Evolutionary conservation across 768 basidiomycete species (phyloP).

Genomic region (Tephrocybe sp.): DNA sequence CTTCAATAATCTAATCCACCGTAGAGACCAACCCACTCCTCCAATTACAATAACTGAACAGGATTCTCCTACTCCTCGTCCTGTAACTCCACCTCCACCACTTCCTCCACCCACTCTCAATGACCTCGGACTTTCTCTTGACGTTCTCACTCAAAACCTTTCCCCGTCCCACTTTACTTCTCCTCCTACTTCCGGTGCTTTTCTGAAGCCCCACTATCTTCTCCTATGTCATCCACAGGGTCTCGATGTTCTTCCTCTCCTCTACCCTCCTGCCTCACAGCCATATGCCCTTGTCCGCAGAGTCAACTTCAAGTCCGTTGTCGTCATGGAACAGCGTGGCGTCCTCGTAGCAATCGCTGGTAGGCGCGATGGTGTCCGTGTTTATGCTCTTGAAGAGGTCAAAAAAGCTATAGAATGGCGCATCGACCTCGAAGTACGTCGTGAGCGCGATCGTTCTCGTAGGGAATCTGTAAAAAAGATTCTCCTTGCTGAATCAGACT

Average conservation of each 20-base stretch:
- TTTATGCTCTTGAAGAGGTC: slow-evolving; percentile 85
- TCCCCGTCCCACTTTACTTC: slow-evolving; percentile 76
- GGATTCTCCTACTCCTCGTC: slow-evolving; percentile 51
- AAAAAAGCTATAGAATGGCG: slow-evolving; percentile 87
- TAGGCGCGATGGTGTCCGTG: slow-evolving; percentile 80
- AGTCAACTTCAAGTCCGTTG: slow-evolving; percentile 82
- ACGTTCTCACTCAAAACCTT: slow-evolving; percentile 62
- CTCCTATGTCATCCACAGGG: slow-evolving; percentile 85
- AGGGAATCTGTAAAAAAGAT: slow-evolving; percentile 64
- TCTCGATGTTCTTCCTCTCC: slow-evolving; percentile 78
- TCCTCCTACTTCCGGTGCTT: slow-evolving; percentile 76
- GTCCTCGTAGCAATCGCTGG: slow-evolving; percentile 91
- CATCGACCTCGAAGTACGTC: slow-evolving; percentile 72
- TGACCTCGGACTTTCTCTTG: slow-evolving; percentile 74
- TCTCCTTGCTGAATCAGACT: slow-evolving; percentile 29
- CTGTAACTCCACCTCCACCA: slow-evolving; percentile 68
- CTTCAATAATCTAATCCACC: slow-evolving; percentile 73
- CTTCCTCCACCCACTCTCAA: slow-evolving; percentile 50
- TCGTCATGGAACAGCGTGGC: slow-evolving; percentile 90
- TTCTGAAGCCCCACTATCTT: slow-evolving; percentile 77
- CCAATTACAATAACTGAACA: slow-evolving; percentile 33
- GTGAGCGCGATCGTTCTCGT: slow-evolving; percentile 71
- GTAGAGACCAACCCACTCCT: slow-evolving; percentile 45
- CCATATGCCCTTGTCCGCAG: slow-evolving; percentile 83
- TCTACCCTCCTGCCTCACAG: slow-evolving; percentile 68